Base-by-base conservation (phyloP, 371 early-diverging fungal genomes). In the Vairimorpha ceranae region DNA sequence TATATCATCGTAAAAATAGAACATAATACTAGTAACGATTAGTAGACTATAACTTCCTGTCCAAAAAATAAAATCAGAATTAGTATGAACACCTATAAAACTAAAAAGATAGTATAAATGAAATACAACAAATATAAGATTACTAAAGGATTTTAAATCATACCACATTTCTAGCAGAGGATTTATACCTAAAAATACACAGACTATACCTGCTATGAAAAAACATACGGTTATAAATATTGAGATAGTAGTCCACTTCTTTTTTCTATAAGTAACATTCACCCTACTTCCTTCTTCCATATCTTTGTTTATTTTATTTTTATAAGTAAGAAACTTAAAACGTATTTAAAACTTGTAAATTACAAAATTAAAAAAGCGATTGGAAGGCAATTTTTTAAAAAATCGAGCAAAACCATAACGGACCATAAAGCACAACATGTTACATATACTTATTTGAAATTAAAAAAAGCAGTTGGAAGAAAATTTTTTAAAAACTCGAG, bases 11-110 rank as follows among this genome's bases (percentile, higher is more conserved):
- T 78, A 78, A 46, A 21, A 74, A 43, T 60, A 63, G 45, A 78
- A 74, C 29, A 78, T 54, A n/a, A 75, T 30, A 43, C 58, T 70
- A 17, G 60, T 54, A 15, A 41, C 29, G 30, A 65, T 63, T 15
- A 78, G 33, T 17, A 78, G 23, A 29, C 33, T 3, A 43, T 65
- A 78, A 29, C 75, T 75, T 15, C 21, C n/a, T 0, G 65, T 59
- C 78, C 78, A 78, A 63, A 78, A 78, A 29, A 78, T 51, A 54
- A 73, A 78, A 10, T 75, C 77, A 29, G 70, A 69, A 17, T 54
- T 78, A 45, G 25, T 78, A 10, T 74, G 58, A 17, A 78, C 67
- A n/a, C 36, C 60, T 29, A 67, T 48, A 17, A 78, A 63, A 19
- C 75, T 71, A 36, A 68, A 56, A 35, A 74, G 67, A 63, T 72